These are phyloP conservation scores for Solanum arcanum DNA, from an alignment of 257 asterid species.

Conservation along the genomic window DNA sequence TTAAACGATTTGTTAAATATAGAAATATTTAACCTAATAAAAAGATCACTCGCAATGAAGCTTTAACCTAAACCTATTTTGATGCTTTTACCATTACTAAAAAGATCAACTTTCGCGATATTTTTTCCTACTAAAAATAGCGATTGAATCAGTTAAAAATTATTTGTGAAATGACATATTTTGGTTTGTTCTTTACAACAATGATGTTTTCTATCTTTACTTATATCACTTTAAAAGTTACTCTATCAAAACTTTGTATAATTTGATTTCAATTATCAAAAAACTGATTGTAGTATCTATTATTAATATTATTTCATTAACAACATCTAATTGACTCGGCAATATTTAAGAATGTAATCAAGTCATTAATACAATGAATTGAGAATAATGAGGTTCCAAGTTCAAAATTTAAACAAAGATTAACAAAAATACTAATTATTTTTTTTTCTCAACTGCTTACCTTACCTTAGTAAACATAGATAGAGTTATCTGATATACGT, in stretches of 20 bases:
- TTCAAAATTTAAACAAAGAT: not conserved
- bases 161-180: not conserved
- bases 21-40: too few relatives aligned
- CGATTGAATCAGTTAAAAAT: not conserved
- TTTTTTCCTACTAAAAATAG: too few relatives aligned
- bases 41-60: not conserved
- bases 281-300: not conserved
- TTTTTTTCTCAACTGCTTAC: not conserved
- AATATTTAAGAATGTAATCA: not conserved
- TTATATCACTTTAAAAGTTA: not conserved
- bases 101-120: not conserved
- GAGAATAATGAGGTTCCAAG: not conserved
- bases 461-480: not conserved
- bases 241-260: not conserved
- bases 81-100: not conserved
- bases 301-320: not conserved
- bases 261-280: not conserved
- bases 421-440: not conserved
- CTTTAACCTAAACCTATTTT: not conserved
- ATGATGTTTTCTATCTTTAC: too few relatives aligned
- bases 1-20: too few relatives aligned
- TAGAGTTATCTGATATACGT: not conserved
- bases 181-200: too few relatives aligned
- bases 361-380: not conserved
- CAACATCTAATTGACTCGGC: fast-evolving